These are phyloP conservation scores for Aphanomyces invadans DNA, from an alignment of 352 stramenopile species.

Conservation along the genomic window DNA sequence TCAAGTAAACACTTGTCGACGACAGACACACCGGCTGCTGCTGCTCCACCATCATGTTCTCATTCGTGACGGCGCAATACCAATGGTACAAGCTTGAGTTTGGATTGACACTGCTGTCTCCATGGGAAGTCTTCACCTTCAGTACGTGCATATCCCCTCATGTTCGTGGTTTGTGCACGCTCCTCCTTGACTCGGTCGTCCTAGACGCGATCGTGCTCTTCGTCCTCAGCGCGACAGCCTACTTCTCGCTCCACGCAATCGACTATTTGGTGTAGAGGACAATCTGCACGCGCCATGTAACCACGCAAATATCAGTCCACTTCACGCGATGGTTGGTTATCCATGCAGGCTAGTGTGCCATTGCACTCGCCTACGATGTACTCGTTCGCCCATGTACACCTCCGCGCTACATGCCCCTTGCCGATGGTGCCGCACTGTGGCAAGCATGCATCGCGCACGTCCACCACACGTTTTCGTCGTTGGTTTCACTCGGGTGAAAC, in stretches of 20 bases:
- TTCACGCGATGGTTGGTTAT: no score
- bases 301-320: no score
- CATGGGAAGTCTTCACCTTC: constrained; percentile 75
- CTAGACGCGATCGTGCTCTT: constrained; percentile 64
- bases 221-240: constrained; percentile 57
- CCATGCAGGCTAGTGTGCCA: no score
- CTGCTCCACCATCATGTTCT: constrained; percentile 38
- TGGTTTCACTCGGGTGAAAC: neutral
- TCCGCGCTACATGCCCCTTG: no score
- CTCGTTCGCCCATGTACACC: no score
- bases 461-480: no score
- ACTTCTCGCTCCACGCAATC: constrained; percentile 54
- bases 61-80: constrained; percentile 57
- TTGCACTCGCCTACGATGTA: no score
- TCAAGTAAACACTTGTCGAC: no score
- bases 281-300: constrained; percentile 6
- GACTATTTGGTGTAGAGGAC: constrained; percentile 39
- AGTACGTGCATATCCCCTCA: constrained; percentile 39
- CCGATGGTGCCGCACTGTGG: no score
- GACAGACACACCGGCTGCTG: neutral
- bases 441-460: no score
- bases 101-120: constrained; percentile 72
- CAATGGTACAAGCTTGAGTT: constrained; percentile 86
- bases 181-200: neutral
- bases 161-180: neutral